Conservation (phyloP, 1,284 basidiomycete species). For the Somion occarium region DNA sequence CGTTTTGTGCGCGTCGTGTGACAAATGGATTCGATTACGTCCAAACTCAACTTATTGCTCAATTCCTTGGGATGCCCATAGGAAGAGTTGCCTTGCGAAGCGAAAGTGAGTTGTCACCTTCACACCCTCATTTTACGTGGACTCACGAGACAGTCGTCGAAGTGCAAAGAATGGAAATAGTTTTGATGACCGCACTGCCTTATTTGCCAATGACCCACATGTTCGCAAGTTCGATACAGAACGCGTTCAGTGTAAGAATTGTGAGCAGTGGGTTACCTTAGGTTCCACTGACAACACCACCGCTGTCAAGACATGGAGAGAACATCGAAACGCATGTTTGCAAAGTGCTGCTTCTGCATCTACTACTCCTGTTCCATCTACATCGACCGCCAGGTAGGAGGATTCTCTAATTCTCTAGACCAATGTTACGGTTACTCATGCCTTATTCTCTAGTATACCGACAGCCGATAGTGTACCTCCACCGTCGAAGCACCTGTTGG, state of each 20-base stretch:
- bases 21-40: conserved; percentile 76
- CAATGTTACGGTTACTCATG: not conserved
- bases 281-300: conserved; percentile 22
- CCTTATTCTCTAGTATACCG: conserved; percentile 10
- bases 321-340: conserved; percentile 28
- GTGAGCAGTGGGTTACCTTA: conserved; percentile 60
- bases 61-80: conserved; percentile 81
- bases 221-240: conserved; percentile 69
- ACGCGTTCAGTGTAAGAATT: conserved; percentile 60
- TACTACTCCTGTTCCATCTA: conserved; percentile 12
- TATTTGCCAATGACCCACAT: conserved; percentile 58
- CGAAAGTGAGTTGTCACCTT: conserved; percentile 44
- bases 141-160: not conserved
- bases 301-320: conserved; percentile 28
- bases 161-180: conserved; percentile 26
- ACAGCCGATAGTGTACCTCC: conserved; percentile 29
- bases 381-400: conserved; percentile 20
- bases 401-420: not conserved
- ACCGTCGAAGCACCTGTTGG: conserved; percentile 30
- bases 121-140: not conserved
- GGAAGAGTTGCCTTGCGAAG: conserved; percentile 70
- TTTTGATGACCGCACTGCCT: conserved; percentile 51
- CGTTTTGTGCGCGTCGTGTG: conserved; percentile 70
- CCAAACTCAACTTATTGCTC: conserved; percentile 80
- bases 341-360: conserved; percentile 10